These are phyloP conservation scores for Curvularia verruculosa DNA, from an alignment of 2,329 filamentous ascomycete species.

Conservation along the genomic window DNA sequence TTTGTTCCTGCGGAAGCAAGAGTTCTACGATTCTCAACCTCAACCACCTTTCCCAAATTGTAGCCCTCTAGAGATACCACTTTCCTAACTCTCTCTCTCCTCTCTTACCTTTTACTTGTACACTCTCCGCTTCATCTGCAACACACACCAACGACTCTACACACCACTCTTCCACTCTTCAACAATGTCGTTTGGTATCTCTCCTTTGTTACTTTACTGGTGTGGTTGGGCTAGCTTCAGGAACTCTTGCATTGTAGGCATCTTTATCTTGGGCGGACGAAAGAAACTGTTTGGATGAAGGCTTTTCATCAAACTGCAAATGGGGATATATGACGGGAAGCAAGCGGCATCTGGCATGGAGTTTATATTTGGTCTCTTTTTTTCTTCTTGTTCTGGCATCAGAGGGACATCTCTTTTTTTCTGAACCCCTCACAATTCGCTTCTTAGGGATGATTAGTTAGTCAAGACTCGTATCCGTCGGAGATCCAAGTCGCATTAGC, in stretches of 20 bases:
- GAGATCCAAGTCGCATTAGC: constrained; percentile 22
- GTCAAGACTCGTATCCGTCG: constrained; percentile 52
- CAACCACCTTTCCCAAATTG: constrained; percentile 32
- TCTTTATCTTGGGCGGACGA: constrained; percentile 15
- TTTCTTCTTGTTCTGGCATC: constrained; percentile 26
- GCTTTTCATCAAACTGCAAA: constrained; percentile 24
- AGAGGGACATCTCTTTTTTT: constrained; percentile 21
- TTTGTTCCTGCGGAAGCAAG: constrained; percentile 32
- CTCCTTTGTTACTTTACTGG: constrained; percentile 41
- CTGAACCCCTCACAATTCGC: constrained; percentile 22
- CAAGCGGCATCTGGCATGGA: constrained; percentile 31
- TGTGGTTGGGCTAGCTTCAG: constrained; percentile 20
- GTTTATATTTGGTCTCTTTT: constrained; percentile 21
- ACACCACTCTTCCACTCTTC: constrained; percentile 25
- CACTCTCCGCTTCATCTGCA: constrained; percentile 27
- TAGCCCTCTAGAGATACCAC: constrained; percentile 50
- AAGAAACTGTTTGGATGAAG: constrained; percentile 35
- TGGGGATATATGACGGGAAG: constrained; percentile 23
- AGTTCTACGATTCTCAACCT: constrained; percentile 28
- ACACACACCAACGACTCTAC: constrained; percentile 20
- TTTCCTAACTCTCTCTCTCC: constrained; percentile 40
- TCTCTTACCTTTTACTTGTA: constrained; percentile 24
- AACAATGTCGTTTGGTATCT: constrained; percentile 40
- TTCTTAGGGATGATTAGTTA: constrained; percentile 49
- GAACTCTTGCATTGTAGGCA: constrained; percentile 21